Conservation (phyloP, 1,284 basidiomycete genomes). For the Ustilago crameri region DNA sequence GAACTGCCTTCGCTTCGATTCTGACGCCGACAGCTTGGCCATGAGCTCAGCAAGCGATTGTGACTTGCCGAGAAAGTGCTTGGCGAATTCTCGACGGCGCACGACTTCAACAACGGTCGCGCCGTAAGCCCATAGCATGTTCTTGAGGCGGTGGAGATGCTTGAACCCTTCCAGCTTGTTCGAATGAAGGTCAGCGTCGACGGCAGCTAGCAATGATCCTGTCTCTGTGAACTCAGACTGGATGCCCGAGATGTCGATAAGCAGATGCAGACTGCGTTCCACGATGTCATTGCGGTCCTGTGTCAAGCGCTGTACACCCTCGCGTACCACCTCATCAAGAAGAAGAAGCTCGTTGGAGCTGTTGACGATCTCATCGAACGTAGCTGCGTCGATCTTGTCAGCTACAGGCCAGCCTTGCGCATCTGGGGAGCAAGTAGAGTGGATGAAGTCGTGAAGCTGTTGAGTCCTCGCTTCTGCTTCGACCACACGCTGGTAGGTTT, state of each 20-base stretch:
- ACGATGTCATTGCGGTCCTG: slow-evolving; percentile 66
- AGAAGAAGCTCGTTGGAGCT: slow-evolving; percentile 52
- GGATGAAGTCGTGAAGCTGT: slow-evolving; percentile 41
- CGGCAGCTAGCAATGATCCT: slow-evolving; percentile 43
- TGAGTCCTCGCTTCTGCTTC: slow-evolving; percentile 38
- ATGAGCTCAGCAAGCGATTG: slow-evolving; percentile 65
- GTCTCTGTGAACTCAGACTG: slow-evolving; percentile 66
- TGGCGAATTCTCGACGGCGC: slow-evolving; percentile 81
- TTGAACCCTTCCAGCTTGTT: slow-evolving; percentile 77
- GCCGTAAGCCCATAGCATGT: slow-evolving; percentile 91
- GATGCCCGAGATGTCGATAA: slow-evolving; percentile 65
- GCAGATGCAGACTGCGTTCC: slow-evolving; percentile 55
- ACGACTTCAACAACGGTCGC: slow-evolving; percentile 91
- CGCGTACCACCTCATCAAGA: slow-evolving; percentile 56
- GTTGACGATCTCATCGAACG: slow-evolving; percentile 43
- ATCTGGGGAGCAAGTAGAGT: slow-evolving; percentile 52
- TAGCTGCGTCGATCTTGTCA: slow-evolving; percentile 43
- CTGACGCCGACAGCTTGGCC: slow-evolving; percentile 58
- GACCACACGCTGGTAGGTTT: slow-evolving; percentile 52
- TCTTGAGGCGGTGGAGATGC: slow-evolving; percentile 87
- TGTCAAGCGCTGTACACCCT: slow-evolving; percentile 51
- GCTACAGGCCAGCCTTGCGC: slow-evolving; percentile 60
- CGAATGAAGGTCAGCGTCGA: slow-evolving; percentile 56
- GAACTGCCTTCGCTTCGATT: slow-evolving; percentile 54
- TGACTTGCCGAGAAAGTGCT: slow-evolving; percentile 54